A percentile compares a stretch with the other conserved stretches of the same genome.
phyloP scores from a whole-genome alignment of 2,329 filamentous ascomycete species.

The Orbilia quercus region DNA sequence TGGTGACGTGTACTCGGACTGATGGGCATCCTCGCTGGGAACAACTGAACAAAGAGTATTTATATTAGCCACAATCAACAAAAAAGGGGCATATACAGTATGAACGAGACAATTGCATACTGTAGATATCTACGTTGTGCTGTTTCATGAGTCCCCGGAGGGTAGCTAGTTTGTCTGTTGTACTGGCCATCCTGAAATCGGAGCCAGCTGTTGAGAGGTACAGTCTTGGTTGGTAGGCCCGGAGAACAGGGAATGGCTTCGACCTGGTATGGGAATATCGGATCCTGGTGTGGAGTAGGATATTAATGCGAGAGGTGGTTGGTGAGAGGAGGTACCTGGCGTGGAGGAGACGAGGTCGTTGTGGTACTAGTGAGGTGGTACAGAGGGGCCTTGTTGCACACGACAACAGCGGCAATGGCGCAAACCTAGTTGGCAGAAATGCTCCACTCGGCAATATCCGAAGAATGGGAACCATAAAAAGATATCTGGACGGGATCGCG shows the following conservation, averaged over 20 bases:
- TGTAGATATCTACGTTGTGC: conserved; percentile 88
- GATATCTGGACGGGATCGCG: too few species aligned
- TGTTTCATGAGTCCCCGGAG: conserved; percentile 88
- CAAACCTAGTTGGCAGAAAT: background rate
- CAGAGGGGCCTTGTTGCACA: conserved; percentile 10
- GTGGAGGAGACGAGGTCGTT: background rate
- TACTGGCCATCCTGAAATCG: conserved; percentile 70
- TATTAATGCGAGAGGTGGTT: background rate
- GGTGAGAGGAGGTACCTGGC: background rate
- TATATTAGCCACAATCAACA: conserved; percentile 61
- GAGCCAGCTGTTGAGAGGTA: conserved; percentile 17
- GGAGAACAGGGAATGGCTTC: conserved; percentile 6
- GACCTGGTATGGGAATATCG: background rate
- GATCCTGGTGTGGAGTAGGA: background rate
- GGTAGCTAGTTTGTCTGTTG: conserved; percentile 77
- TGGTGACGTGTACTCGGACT: conserved; percentile 97
- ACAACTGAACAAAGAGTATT: conserved; percentile 73
- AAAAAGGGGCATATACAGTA: conserved; percentile 4
- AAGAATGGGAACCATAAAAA: conserved; percentile 40
- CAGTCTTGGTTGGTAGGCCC: background rate
- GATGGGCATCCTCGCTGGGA: conserved; percentile 95
- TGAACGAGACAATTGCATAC: conserved; percentile 68
- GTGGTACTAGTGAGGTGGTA: conserved; percentile 1
- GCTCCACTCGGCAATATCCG: conserved; percentile 36
- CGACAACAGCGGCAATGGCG: conserved; percentile 31